These are phyloP conservation scores for Teratosphaeria pseudoeucalypti DNA, from an alignment of 2,329 filamentous ascomycete species.

Conservation along the genomic window DNA sequence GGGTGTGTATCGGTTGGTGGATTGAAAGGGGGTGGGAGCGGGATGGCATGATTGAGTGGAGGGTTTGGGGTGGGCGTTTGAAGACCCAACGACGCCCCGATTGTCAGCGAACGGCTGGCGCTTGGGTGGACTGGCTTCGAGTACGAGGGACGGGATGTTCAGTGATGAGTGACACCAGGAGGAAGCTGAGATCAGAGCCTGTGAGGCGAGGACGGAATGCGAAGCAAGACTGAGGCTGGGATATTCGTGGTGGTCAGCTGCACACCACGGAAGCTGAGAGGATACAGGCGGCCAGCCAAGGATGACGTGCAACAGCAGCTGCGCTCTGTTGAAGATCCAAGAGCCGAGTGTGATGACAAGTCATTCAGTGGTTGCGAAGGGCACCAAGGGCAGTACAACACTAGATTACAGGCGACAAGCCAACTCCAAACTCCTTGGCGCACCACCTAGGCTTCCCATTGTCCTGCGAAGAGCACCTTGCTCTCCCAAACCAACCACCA, in stretches of 20 bases:
- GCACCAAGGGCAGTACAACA: not conserved
- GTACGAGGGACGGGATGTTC: not conserved
- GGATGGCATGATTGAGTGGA: not conserved
- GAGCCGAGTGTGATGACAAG: not conserved
- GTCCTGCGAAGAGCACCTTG: not conserved
- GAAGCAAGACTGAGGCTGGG: not conserved
- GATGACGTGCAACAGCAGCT: not conserved
- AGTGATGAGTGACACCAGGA: not conserved
- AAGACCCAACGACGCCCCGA: not conserved
- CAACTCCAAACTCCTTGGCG: not conserved
- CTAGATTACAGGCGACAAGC: not conserved
- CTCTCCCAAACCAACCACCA: not conserved
- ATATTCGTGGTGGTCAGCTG: not conserved
- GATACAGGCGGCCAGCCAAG: not conserved
- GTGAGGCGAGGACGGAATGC: not conserved
- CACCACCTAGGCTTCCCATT: not conserved
- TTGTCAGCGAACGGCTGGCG: not conserved
- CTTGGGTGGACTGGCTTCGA: not conserved
- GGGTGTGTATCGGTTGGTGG: constrained; percentile 33
- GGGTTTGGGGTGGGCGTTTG: not conserved
- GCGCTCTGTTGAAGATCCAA: not conserved
- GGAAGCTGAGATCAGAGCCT: not conserved
- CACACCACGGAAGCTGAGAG: not conserved
- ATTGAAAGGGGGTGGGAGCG: constrained; percentile 8
- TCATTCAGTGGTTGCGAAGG: not conserved